phyloP scores from a whole-genome alignment of 148 eudicot genomes.

The Rhododendron ferrugineum region DNA sequence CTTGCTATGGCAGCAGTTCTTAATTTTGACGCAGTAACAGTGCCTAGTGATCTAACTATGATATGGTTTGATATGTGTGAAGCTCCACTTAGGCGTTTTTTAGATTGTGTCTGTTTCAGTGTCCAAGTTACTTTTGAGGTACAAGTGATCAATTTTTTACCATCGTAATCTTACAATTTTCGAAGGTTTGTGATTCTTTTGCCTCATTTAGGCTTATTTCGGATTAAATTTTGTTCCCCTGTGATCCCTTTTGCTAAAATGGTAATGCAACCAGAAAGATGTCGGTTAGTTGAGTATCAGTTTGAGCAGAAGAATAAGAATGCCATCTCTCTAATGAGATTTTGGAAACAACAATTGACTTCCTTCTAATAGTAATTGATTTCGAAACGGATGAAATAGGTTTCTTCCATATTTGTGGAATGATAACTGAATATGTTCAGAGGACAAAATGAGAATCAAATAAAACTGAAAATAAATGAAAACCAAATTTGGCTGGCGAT shows the following conservation, averaged over 20 bases:
- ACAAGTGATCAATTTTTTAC: background rate
- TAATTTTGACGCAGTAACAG: background rate
- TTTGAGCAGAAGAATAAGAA: background rate
- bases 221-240: background rate
- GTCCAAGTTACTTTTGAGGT: conserved; percentile 3
- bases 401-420: background rate
- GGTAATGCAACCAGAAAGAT: background rate
- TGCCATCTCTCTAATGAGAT: background rate
- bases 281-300: background rate
- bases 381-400: background rate
- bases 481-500: too few relatives aligned
- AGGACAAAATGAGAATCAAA: background rate
- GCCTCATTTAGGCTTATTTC: background rate
- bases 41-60: background rate
- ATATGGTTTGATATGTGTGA: background rate
- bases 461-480: too few relatives aligned
- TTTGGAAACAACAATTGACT: background rate
- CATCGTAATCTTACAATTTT: background rate
- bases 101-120: background rate
- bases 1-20: background rate
- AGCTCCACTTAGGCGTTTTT: background rate
- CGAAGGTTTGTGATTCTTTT: background rate
- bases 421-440: background rate
- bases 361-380: background rate
- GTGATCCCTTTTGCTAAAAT: background rate